Percentiles rank a stretch among this genome's conserved stretches.
Conservation (phyloP, 345 rosid genomes). For the Eucalyptus shirleyi region DNA sequence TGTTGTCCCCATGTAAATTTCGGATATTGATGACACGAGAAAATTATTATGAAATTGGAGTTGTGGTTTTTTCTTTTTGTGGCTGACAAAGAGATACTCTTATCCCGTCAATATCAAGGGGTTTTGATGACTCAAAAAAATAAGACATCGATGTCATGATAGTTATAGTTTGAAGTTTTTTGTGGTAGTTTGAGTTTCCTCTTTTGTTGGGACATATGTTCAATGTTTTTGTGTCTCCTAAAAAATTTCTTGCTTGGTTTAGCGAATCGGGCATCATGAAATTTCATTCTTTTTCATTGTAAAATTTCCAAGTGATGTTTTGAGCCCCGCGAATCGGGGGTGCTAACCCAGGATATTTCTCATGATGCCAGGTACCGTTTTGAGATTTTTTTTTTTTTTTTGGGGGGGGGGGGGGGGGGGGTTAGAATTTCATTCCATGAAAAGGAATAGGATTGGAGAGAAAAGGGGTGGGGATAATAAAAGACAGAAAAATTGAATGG, state of each 20-base stretch:
- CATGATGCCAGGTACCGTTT: not conserved
- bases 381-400: not conserved
- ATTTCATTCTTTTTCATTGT: not conserved
- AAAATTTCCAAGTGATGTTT: not conserved
- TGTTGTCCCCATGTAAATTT: too few species aligned
- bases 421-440: not conserved
- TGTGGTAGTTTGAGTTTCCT: too few species aligned
- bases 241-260: fast-evolving
- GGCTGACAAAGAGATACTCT: too few species aligned
- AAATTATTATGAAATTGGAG: too few species aligned
- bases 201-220: too few species aligned
- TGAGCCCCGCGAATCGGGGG: fast-evolving
- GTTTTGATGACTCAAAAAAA: too few species aligned
- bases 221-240: not conserved
- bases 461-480: not conserved
- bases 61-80: too few species aligned
- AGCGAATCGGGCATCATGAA: fast-evolving
- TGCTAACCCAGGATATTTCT: too few species aligned
- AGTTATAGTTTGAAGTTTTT: too few species aligned
- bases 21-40: fast-evolving
- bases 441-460: not conserved
- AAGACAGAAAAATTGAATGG: not conserved
- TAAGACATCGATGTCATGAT: too few species aligned
- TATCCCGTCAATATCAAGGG: too few species aligned
- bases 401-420: too few species aligned